Evolutionary conservation across 139 green algal species (phyloP).

Genomic region (Coelastrella sp.): DNA sequence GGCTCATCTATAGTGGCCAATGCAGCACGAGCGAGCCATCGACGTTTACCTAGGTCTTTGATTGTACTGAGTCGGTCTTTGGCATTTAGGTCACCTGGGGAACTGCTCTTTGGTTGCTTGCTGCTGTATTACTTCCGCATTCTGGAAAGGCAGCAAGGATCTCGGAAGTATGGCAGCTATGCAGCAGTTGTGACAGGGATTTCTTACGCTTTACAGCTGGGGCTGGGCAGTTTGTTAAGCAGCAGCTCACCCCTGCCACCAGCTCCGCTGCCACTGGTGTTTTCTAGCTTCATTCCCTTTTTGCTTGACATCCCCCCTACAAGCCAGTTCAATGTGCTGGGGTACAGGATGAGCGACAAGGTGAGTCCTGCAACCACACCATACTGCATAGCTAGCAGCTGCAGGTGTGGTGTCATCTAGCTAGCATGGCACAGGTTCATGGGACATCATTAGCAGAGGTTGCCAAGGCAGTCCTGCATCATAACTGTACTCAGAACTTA

Average conservation of each 20-base stretch:
- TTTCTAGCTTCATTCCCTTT: constrained; percentile 72
- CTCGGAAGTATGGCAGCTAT: constrained; percentile 69
- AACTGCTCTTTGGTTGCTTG: constrained; percentile 65
- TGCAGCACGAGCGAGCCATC: constrained; percentile 48
- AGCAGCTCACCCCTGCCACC: constrained; percentile 46
- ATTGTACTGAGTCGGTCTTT: constrained; percentile 40
- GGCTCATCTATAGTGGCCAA: constrained; percentile 57
- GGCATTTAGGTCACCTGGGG: constrained; percentile 61
- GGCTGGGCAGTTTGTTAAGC: constrained; percentile 6
- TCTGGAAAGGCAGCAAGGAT: constrained; percentile 69
- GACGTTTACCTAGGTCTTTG: constrained; percentile 41
- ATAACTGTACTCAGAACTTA: too few species aligned
- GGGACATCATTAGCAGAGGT: too few species aligned
- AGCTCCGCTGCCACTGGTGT: constrained; percentile 63
- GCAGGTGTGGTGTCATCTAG: too few species aligned
- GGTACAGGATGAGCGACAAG: constrained; percentile 74
- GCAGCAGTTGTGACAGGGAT: constrained; percentile 47
- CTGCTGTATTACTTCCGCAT: constrained; percentile 66
- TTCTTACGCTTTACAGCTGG: constrained; percentile 57
- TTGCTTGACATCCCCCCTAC: constrained; percentile 66
- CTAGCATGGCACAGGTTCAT: too few species aligned
- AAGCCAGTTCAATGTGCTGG: constrained; percentile 67
- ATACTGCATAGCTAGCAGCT: background rate
- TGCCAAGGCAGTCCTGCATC: too few species aligned
- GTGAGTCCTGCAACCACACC: constrained; percentile 26